A percentile compares a stretch with the other conserved stretches of the same genome.
Conservation (phyloP, 2,329 filamentous ascomycete genomes). For the Aspergillus sp. region DNA sequence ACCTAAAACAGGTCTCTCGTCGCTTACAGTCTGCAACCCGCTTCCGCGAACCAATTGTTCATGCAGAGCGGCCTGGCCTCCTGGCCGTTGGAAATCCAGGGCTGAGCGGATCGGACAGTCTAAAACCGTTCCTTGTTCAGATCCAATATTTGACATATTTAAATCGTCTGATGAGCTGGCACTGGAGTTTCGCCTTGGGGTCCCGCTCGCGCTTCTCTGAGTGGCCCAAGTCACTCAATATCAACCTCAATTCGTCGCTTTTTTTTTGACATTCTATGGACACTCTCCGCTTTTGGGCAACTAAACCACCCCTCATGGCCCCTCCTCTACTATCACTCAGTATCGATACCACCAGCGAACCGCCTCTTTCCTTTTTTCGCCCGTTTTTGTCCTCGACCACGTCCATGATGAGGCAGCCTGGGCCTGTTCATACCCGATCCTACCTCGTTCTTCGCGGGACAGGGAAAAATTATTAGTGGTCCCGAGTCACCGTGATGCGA, state of each 20-base stretch:
- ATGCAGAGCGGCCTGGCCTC: slow-evolving; percentile 37
- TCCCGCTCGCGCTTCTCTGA: slow-evolving; percentile 28
- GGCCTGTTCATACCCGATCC: slow-evolving; percentile 29
- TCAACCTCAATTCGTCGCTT: slow-evolving; percentile 31
- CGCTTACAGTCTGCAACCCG: slow-evolving; percentile 21
- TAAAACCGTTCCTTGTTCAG: slow-evolving; percentile 17
- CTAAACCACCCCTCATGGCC: slow-evolving; percentile 20
- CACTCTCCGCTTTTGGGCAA: slow-evolving; percentile 38
- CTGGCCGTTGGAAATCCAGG: slow-evolving; percentile 25
- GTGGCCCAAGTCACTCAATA: slow-evolving; percentile 23
- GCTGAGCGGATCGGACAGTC: slow-evolving; percentile 21
- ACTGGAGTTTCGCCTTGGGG: slow-evolving; percentile 21
- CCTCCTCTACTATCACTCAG: slow-evolving; percentile 17
- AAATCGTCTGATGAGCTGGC: slow-evolving; percentile 39
- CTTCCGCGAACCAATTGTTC: slow-evolving; percentile 26
- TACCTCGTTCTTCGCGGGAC: slow-evolving; percentile 16
- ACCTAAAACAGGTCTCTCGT: slow-evolving; percentile 16
- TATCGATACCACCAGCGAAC: slow-evolving; percentile 25
- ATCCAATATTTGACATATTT: slow-evolving; percentile 19
- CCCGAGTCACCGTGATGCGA: slow-evolving; percentile 16
- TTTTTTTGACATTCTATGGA: slow-evolving; percentile 22
- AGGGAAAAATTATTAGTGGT: slow-evolving; percentile 15
- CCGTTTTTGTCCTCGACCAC: slow-evolving; percentile 11
- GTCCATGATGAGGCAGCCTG: slow-evolving; percentile 26
- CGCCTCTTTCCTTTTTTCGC: slow-evolving; percentile 4